These are phyloP conservation scores for Moesziomyces globuligerus DNA, from an alignment of 1,284 basidiomycete genomes.

Conservation along the genomic window DNA sequence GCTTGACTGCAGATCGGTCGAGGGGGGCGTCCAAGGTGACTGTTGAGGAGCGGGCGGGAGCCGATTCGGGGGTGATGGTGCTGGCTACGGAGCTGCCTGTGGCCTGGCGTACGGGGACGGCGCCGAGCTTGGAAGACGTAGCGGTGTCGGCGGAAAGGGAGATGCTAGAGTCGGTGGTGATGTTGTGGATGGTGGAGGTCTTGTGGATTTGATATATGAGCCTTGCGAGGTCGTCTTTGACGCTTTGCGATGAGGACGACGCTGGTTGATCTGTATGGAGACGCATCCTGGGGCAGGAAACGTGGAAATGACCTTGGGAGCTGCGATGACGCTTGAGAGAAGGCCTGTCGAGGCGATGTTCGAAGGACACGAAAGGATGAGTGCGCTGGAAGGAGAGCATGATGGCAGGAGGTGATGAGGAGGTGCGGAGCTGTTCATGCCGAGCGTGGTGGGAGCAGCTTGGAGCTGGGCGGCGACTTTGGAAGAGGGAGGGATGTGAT, in stretches of 20 bases:
- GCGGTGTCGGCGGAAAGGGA: conserved; percentile 28
- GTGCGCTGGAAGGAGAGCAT: conserved; percentile 34
- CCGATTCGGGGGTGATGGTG: conserved; percentile 44
- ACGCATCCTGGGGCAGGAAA: conserved; percentile 32
- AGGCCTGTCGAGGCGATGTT: conserved; percentile 10
- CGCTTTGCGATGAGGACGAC: conserved; percentile 13
- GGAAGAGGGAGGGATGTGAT: too few relatives aligned
- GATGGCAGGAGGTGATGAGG: too few relatives aligned
- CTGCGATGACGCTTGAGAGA: conserved; percentile 25
- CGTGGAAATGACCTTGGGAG: conserved; percentile 14
- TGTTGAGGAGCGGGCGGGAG: conserved; percentile 25
- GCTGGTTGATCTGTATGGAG: conserved; percentile 1
- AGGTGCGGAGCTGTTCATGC: too few relatives aligned
- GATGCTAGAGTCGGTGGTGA: conserved; percentile 49
- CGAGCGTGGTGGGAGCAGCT: neutral
- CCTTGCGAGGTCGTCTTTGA: conserved; percentile 23
- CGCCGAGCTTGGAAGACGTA: neutral
- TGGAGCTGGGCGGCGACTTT: too few relatives aligned
- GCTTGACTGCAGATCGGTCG: neutral
- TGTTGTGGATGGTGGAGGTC: conserved; percentile 41
- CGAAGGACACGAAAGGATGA: conserved; percentile 14
- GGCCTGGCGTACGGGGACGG: conserved; percentile 12
- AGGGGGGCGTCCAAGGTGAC: conserved; percentile 14
- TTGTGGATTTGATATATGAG: conserved; percentile 36
- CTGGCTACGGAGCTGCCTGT: conserved; percentile 44